Evolutionary conservation across 2,329 filamentous ascomycete genomes (phyloP).

Genomic region (Cordyceps militaris): DNA sequence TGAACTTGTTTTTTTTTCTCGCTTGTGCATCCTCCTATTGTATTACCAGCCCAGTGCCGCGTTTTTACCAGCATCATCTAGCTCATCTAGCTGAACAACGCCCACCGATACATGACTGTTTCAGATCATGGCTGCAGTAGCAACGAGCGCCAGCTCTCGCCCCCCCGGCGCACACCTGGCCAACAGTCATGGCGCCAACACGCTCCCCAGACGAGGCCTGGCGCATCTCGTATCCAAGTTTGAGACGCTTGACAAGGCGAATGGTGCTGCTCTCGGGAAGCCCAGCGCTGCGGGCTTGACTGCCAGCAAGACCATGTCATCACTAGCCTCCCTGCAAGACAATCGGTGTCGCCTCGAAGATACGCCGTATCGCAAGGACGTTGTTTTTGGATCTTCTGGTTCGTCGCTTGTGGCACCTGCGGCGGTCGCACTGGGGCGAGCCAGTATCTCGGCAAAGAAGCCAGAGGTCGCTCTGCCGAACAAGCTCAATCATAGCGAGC

Average conservation of each 20-base stretch:
- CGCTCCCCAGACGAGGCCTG: constrained; percentile 16
- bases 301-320: constrained; percentile 7
- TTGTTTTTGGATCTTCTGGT: neutral
- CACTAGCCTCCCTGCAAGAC: neutral
- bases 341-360: neutral
- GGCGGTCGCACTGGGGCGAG: neutral
- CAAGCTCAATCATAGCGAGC: neutral
- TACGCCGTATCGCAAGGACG: neutral
- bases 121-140: neutral
- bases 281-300: neutral
- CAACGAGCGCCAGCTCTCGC: neutral
- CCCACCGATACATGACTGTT: neutral
- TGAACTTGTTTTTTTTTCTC: neutral
- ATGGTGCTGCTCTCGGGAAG: neutral
- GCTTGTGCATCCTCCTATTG: neutral
- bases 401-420: neutral
- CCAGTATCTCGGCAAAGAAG: neutral
- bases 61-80: neutral
- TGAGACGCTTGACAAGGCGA: constrained; percentile 23
- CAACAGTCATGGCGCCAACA: neutral
- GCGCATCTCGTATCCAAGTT: constrained; percentile 31
- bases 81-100: neutral
- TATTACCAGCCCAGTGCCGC: neutral
- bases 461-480: neutral
- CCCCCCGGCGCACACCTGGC: neutral